Evolutionary conservation across 805 yeast genomes (phyloP), one percentile per base, ranked within the genome.

Genomic region (Zygosaccharomyces gambellarensis): DNA sequence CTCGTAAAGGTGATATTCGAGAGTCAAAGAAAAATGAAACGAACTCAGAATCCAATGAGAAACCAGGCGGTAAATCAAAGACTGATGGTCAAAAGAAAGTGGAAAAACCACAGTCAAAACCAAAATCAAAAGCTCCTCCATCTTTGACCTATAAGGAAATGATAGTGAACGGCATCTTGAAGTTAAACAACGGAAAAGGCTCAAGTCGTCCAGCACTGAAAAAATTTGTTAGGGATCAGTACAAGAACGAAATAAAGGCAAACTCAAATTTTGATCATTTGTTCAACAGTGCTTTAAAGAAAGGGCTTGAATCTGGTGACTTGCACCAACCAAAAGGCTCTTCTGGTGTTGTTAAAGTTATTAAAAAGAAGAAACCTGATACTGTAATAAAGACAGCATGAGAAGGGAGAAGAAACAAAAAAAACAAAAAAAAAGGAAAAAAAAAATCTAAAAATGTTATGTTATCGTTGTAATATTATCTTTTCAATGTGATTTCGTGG

Each of bases 281-380:
- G 60, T 85, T 89, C 76, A 62, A 61, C 56, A 58, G 76, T 44
- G 94, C 96, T 23, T 74, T 88, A 62, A 83, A 84, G 73, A 83
- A 81, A 67, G 95, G 95, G 57, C 92, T 89, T 52, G 81, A 78
- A 53, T 66, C 80, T n/a, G 92, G 86, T 43, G 85, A 79, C 46
- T 86, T 88, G 57, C 66, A 77, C 41, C 95, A 87, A 71, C 95
- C 95, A 65, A 87, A 88, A 72, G 96, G 96, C 43, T 84, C 96
- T 17, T 57, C 71, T 9, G 67, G 66, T 31, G 52, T 64, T 14
- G 55, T 67, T 55, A 66, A 55, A 49, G 60, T 51, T 27, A 51
- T 44, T 42, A 55, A 53, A 54, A 62, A 45, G 60, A 51, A 62
- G 40, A 61, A 63, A 46, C 50, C 52, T 38, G 53, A 21, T 11